Conservation (phyloP, 495 filamentous ascomycete species). For the Penicillium waksmanii region DNA sequence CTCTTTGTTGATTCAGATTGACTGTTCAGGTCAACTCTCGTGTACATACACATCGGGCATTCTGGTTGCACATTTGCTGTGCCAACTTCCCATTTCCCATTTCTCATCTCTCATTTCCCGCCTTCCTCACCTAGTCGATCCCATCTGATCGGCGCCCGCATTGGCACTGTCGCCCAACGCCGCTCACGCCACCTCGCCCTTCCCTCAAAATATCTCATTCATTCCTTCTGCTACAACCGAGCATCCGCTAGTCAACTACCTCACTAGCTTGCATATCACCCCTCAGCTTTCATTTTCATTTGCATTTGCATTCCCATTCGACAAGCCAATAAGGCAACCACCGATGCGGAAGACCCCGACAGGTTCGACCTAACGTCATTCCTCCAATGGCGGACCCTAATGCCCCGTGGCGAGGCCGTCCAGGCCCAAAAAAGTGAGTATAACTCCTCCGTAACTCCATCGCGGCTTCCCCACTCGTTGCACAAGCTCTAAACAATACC, state of each 20-base stretch:
- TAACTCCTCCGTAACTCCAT: background rate
- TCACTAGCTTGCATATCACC: background rate
- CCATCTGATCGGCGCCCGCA: conserved; percentile 29
- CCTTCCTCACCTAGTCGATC: background rate
- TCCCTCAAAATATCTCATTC: conserved; percentile 1
- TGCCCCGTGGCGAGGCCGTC: conserved; percentile 29
- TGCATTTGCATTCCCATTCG: conserved; percentile 4
- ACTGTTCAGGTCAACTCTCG: too few relatives aligned
- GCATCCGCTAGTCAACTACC: background rate
- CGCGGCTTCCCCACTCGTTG: conserved; percentile 6
- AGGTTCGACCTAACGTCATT: conserved; percentile 12
- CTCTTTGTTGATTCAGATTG: too few relatives aligned
- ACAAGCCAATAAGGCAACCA: conserved; percentile 19
- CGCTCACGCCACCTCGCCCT: conserved; percentile 27
- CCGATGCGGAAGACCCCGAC: conserved; percentile 22
- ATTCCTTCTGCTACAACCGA: too few relatives aligned
- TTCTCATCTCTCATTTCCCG: too few relatives aligned
- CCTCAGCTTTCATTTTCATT: background rate
- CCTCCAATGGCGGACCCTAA: conserved; percentile 28
- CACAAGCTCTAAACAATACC: conserved; percentile 21
- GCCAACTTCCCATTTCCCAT: too few relatives aligned
- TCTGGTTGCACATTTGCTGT: too few relatives aligned
- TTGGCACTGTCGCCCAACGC: conserved; percentile 18
- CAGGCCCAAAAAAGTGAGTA: conserved; percentile 32
- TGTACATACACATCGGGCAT: too few relatives aligned